Conservation (phyloP, 169 alveolate species). For the Theileria parva region DNA sequence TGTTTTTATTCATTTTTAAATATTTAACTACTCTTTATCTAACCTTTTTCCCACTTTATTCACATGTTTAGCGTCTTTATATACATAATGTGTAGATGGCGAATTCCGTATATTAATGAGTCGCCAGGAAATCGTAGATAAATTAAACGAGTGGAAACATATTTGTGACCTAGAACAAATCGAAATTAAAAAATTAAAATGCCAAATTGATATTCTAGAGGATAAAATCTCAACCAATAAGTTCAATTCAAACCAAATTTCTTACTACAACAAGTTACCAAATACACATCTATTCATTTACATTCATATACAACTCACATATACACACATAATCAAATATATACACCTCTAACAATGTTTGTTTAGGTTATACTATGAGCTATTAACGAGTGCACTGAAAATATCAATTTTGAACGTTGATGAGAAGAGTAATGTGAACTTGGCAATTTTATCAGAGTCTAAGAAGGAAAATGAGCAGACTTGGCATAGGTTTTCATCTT, state of each 20-base stretch:
- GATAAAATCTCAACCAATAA: background rate
- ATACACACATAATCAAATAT: too few relatives aligned
- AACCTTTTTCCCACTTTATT: background rate
- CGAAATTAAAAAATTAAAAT: background rate
- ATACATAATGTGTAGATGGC: background rate
- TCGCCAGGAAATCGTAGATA: slow-evolving; percentile 9
- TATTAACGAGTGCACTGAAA: slow-evolving; percentile 40
- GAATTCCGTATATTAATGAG: background rate
- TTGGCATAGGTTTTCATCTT: slow-evolving; percentile 13
- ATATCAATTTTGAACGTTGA: slow-evolving; percentile 29
- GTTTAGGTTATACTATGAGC: slow-evolving; percentile 41
- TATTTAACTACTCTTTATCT: background rate
- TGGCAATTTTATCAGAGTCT: slow-evolving; percentile 44
- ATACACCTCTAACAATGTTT: too few relatives aligned
- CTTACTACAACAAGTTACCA: background rate
- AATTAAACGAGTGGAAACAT: slow-evolving; percentile 11
- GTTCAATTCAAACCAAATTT: background rate
- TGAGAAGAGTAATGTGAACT: slow-evolving; percentile 32
- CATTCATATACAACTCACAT: background rate
- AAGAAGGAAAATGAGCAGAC: slow-evolving; percentile 35
- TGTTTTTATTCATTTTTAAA: too few relatives aligned
- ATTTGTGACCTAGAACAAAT: slow-evolving; percentile 10
- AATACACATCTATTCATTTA: background rate
- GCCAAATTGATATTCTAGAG: slow-evolving; percentile 3
- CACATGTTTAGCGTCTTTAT: background rate